Evolutionary conservation across 805 yeast genomes (phyloP).

Genomic region (Candida chilensis): DNA sequence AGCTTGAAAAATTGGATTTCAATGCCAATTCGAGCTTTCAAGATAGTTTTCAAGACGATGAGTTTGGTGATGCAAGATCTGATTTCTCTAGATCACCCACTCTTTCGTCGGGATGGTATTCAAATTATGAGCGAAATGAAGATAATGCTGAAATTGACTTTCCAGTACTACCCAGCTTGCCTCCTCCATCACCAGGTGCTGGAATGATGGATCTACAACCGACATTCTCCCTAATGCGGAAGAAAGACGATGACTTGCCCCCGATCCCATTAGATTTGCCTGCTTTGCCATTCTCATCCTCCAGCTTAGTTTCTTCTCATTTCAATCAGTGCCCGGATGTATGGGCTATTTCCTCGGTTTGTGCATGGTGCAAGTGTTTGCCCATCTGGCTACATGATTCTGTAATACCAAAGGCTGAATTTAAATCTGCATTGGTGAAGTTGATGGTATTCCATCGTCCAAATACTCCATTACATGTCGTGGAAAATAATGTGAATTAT

Average conservation of each 20-base stretch:
- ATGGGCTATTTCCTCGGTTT: conserved; percentile 24
- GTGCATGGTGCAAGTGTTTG: conserved; percentile 25
- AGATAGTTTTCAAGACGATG: not conserved
- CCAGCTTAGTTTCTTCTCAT: conserved; percentile 21
- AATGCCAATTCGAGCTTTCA: not conserved
- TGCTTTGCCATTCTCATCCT: conserved; percentile 26
- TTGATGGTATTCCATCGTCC: conserved; percentile 26
- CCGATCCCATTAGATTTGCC: conserved; percentile 33
- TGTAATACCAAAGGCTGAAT: conserved; percentile 20
- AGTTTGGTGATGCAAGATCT: not conserved
- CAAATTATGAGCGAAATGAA: too few relatives aligned
- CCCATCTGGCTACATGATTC: conserved; percentile 22
- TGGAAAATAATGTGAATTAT: conserved; percentile 22
- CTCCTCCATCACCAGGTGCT: too few relatives aligned
- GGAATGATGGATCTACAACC: too few relatives aligned
- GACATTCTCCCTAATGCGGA: too few relatives aligned
- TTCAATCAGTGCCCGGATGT: conserved; percentile 19
- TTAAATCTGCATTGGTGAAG: conserved; percentile 26
- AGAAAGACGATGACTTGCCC: conserved; percentile 14
- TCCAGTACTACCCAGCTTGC: too few relatives aligned
- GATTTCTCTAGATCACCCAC: not conserved
- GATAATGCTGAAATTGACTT: too few relatives aligned
- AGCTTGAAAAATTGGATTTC: not conserved
- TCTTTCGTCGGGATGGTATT: conserved; percentile 1
- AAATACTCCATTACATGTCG: conserved; percentile 25